phyloP scores from a whole-genome alignment of 2,329 filamentous ascomycete species.

The Aphanoascus verrucosus region DNA sequence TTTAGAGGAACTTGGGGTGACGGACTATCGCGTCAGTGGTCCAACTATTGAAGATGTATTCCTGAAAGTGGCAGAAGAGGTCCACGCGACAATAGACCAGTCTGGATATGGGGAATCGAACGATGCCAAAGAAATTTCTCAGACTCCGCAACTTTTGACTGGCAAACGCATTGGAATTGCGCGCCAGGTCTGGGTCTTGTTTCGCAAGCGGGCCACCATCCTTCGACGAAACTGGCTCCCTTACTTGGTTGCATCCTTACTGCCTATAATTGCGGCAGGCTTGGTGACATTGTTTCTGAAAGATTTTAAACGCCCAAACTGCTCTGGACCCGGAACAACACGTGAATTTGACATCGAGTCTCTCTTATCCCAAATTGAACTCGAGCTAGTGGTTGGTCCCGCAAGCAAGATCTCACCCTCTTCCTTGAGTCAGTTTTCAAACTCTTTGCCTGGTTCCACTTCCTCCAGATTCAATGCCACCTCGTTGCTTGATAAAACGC shows the following conservation, averaged over 20 bases:
- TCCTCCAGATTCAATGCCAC: constrained; percentile 5
- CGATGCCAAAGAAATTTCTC: constrained; percentile 11
- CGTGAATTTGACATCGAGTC: constrained; percentile 15
- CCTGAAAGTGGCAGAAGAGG: constrained; percentile 71
- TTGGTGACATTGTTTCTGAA: constrained; percentile 67
- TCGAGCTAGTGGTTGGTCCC: constrained; percentile 32
- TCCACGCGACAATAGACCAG: constrained; percentile 32
- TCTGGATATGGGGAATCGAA: constrained; percentile 15
- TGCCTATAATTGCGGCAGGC: constrained; percentile 70
- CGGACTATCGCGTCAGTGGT: constrained; percentile 73
- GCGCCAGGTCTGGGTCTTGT: constrained; percentile 62
- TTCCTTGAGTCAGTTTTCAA: constrained; percentile 20
- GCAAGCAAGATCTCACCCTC: constrained; percentile 21
- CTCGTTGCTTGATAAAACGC: constrained; percentile 4
- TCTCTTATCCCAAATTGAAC: constrained; percentile 22
- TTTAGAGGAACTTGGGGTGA: constrained; percentile 56
- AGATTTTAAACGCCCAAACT: constrained; percentile 43
- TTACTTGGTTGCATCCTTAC: constrained; percentile 60
- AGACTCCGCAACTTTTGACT: constrained; percentile 44
- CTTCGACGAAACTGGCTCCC: constrained; percentile 68
- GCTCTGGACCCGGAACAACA: constrained; percentile 41
- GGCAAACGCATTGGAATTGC: constrained; percentile 59
- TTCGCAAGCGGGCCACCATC: constrained; percentile 66
- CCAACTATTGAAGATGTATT: constrained; percentile 93
- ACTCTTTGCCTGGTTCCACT: constrained; percentile 17